A percentile compares a stretch with the other conserved stretches of the same genome.
These are phyloP conservation scores for Linum tenue DNA, from an alignment of 345 rosid species.

Conservation along the genomic window DNA sequence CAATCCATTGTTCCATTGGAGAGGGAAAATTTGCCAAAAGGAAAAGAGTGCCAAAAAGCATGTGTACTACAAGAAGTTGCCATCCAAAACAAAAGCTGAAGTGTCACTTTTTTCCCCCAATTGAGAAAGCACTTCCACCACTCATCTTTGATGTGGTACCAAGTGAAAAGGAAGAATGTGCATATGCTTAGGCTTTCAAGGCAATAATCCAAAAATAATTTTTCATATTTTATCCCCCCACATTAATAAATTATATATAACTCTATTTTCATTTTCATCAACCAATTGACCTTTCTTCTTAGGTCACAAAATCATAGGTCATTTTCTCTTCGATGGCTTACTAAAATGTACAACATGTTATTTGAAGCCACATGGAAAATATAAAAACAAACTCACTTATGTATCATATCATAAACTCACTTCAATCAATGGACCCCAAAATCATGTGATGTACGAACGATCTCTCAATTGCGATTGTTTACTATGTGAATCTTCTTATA, in stretches of 20 bases:
- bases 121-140: not conserved
- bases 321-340: constrained; percentile 14
- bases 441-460: not conserved
- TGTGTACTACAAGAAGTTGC: not conserved
- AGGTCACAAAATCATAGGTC: constrained; percentile 16
- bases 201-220: constrained; percentile 10
- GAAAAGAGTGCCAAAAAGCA: no score
- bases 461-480: no score
- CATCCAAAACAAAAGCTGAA: not conserved
- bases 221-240: not conserved
- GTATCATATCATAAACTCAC: not conserved
- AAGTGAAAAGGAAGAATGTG: not conserved
- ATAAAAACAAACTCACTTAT: not conserved
- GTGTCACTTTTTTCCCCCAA: not conserved
- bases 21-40: no score
- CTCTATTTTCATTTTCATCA: constrained; percentile 4
- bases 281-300: not conserved
- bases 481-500: no score
- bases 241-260: no score
- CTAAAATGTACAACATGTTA: not conserved
- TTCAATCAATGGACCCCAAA: not conserved
- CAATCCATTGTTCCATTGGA: no score
- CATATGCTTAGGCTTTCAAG: constrained; percentile 16
- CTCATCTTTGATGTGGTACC: not conserved
- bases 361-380: not conserved